Evolutionary conservation across 2,329 filamentous ascomycete species (phyloP), one percentile per base, ranked within the genome.

Genomic region (Epichloe glyceriae): DNA sequence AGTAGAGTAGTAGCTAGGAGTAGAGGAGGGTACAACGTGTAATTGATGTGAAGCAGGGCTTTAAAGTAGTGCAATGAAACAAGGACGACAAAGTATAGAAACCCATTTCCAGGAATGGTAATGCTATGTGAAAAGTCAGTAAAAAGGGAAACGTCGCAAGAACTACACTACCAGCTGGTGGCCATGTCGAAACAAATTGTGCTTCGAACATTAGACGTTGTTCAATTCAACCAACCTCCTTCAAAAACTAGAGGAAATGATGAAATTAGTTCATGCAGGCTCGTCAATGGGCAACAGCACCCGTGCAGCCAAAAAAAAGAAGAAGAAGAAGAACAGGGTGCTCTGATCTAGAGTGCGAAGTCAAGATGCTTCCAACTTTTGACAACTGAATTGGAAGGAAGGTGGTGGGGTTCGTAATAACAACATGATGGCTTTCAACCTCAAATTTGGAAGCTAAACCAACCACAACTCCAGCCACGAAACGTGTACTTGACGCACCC

Each of bases 1-100:
- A 87, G 69, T 91, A 82, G 51, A 42, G 19, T 33, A 44, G 22
- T 30, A 17, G 3, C 15, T 43, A 17, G 10, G n/a, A 30, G 26
- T 30, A 17, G 15, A 2, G 14, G 30, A 38, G 4, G 15, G 8
- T 38, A 17, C 34, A 37, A 30, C 8, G 30, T 43, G 7, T 35
- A 33, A 4, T 17, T 10, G 34, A 8, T 35, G 3, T 10, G 20
- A 14, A 26, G 22, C 5, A 34, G 14, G 30, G 39, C 14, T 15
- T 22, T 17, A n/a, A 3, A 3, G 30, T 37, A 37, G 33, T 42
- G 47, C 19, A 5, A 42, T 35, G n/a, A 15, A 35, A 8, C 30
- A 5, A 35, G 11, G 30, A 22, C 14, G 10, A n/a, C 7, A 42
- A 43, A 34, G 19, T 26, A 6, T 30, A 14, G 26, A 17, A 17